phyloP scores from a whole-genome alignment of 345 rosid species.

The Kandelia obovata region DNA sequence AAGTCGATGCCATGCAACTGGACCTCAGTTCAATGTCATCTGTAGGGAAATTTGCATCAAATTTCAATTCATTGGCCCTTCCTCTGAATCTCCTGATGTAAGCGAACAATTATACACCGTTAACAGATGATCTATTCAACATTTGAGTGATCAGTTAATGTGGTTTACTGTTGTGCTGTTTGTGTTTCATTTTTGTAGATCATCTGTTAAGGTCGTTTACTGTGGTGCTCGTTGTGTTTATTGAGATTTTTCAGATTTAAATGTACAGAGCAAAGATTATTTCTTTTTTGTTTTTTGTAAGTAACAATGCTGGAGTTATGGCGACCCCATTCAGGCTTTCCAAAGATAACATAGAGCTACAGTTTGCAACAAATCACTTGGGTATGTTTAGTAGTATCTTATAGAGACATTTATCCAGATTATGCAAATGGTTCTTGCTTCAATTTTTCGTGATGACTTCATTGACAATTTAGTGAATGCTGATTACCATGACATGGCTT shows the following conservation, averaged over 20 bases:
- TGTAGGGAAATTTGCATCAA: conserved; percentile 53
- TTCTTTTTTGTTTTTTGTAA: conserved; percentile 17
- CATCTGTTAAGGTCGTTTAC: no score
- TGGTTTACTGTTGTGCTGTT: not conserved
- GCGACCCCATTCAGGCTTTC: conserved; percentile 41
- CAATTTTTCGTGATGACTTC: no score
- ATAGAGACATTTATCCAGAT: no score
- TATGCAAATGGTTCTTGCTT: no score
- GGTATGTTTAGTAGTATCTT: conserved; percentile 21
- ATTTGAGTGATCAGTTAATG: not conserved
- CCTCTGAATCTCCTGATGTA: conserved; percentile 66
- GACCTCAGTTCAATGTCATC: conserved; percentile 76
- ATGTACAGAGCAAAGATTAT: not conserved
- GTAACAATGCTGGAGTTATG: conserved; percentile 55
- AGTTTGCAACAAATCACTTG: conserved; percentile 54
- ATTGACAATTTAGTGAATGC: no score
- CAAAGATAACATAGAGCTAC: conserved; percentile 46
- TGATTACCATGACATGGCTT: no score
- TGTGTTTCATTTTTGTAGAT: no score
- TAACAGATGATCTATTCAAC: not conserved
- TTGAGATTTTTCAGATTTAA: not conserved
- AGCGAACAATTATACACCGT: conserved; percentile 10
- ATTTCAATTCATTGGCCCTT: conserved; percentile 47
- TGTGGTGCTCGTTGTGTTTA: not conserved
- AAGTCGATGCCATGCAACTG: conserved; percentile 66